Conservation (phyloP, 2,329 filamentous ascomycete species). For the Lomentospora prolificans region DNA sequence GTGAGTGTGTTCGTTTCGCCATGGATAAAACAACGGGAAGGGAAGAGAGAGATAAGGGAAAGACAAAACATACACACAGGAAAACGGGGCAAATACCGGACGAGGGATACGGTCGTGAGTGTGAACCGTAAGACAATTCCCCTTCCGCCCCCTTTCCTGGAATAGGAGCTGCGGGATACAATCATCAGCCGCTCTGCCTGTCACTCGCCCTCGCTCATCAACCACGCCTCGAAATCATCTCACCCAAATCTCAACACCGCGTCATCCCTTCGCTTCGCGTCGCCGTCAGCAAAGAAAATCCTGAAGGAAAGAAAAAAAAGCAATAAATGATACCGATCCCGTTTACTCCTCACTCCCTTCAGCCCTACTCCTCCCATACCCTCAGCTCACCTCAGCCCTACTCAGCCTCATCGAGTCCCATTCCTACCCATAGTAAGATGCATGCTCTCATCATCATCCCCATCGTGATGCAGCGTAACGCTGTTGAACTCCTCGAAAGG, state of each 20-base stretch:
- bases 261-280: no score
- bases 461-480: slow-evolving; percentile 93
- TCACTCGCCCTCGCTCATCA: no score
- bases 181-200: no score
- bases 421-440: slow-evolving; percentile 1
- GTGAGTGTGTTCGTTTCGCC: background rate
- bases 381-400: background rate
- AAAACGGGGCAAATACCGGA: background rate
- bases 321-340: background rate
- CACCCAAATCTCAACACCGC: no score
- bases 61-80: background rate
- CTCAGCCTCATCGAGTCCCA: background rate
- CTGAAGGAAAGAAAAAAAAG: slow-evolving; percentile 3
- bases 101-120: no score
- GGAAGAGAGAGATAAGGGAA: background rate
- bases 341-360: background rate
- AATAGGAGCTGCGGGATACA: no score
- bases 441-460: slow-evolving; percentile 54
- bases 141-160: no score
- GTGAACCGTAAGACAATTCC: no score
- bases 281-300: slow-evolving; percentile 13
- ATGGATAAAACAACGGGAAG: background rate
- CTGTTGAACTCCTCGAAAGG: slow-evolving; percentile 99
- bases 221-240: no score
- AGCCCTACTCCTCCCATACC: background rate